Percentiles rank a stretch among this genome's conserved stretches.
These are phyloP conservation scores for Fusarium avenaceum DNA, from an alignment of 2,329 filamentous ascomycete species.

Conservation along the genomic window DNA sequence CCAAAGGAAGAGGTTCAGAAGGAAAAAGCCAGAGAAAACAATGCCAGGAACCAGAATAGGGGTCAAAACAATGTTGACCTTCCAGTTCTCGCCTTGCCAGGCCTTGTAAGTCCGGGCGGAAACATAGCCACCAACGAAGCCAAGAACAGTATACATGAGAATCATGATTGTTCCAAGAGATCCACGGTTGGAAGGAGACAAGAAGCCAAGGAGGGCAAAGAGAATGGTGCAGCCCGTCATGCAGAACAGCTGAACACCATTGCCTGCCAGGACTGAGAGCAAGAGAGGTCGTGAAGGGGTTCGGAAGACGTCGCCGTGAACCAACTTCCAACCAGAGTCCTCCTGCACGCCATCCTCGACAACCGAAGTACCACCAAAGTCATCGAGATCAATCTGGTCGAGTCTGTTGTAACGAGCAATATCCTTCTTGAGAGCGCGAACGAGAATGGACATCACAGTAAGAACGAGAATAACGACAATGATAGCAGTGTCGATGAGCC, in stretches of 20 bases:
- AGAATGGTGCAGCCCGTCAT: conserved; percentile 96
- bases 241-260: conserved; percentile 95
- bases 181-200: conserved; percentile 95
- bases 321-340: conserved; percentile 98
- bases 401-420: conserved; percentile 97
- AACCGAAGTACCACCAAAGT: conserved; percentile 82
- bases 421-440: conserved; percentile 91
- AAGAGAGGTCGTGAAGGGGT: conserved; percentile 85
- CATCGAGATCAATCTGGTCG: conserved; percentile 90
- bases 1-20: conserved; percentile 97
- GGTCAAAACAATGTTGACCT: conserved; percentile 90
- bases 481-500: conserved; percentile 93
- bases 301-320: conserved; percentile 97
- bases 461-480: conserved; percentile 93
- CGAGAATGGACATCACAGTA: conserved; percentile 92
- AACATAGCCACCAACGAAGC: conserved; percentile 91
- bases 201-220: conserved; percentile 92
- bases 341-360: conserved; percentile 95
- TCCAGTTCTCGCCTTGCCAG: conserved; percentile 93
- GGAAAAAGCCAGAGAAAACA: conserved; percentile 90
- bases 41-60: conserved; percentile 87
- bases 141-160: conserved; percentile 91
- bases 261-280: conserved; percentile 89
- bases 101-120: conserved; percentile 95
- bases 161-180: conserved; percentile 94